Evolutionary conservation across 805 yeast species (phyloP).

Genomic region (Cyberlindnera bimundalis): DNA sequence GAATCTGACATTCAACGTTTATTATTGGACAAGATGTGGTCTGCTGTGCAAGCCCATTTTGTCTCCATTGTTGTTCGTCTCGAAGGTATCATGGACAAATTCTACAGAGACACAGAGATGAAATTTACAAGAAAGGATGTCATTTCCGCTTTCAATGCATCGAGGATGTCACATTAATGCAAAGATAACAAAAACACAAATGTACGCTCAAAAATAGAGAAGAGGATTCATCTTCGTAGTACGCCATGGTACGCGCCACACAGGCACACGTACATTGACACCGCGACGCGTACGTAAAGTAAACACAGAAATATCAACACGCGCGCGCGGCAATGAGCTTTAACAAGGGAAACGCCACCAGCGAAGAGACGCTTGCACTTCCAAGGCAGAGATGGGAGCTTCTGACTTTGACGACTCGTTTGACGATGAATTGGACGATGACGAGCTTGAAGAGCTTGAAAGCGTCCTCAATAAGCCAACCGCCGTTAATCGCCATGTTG

Average conservation of each 20-base stretch:
- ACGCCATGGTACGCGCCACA: too few relatives aligned
- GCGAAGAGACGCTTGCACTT: too few relatives aligned
- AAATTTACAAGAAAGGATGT: constrained; percentile 54
- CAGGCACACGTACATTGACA: too few relatives aligned
- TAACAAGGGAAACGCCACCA: too few relatives aligned
- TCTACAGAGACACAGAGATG: constrained; percentile 47
- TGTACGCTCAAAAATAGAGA: too few relatives aligned
- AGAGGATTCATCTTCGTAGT: too few relatives aligned
- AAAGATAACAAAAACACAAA: background rate
- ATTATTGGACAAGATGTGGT: constrained; percentile 63
- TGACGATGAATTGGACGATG: constrained; percentile 33
- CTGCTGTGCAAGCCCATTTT: constrained; percentile 62
- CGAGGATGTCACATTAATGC: constrained; percentile 15
- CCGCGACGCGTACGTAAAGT: background rate
- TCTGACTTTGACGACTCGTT: constrained; percentile 13
- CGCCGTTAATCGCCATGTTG: constrained; percentile 31
- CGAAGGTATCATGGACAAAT: constrained; percentile 49
- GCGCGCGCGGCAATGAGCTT: too few relatives aligned
- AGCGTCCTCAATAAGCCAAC: constrained; percentile 25
- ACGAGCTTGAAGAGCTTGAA: constrained; percentile 19
- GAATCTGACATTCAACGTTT: constrained; percentile 46
- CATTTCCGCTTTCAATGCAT: constrained; percentile 47
- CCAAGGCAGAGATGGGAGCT: background rate
- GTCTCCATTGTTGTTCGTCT: constrained; percentile 53
- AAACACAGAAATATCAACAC: background rate